phyloP scores from a whole-genome alignment of 768 basidiomycete species.

The Leccinum rimulosum region DNA sequence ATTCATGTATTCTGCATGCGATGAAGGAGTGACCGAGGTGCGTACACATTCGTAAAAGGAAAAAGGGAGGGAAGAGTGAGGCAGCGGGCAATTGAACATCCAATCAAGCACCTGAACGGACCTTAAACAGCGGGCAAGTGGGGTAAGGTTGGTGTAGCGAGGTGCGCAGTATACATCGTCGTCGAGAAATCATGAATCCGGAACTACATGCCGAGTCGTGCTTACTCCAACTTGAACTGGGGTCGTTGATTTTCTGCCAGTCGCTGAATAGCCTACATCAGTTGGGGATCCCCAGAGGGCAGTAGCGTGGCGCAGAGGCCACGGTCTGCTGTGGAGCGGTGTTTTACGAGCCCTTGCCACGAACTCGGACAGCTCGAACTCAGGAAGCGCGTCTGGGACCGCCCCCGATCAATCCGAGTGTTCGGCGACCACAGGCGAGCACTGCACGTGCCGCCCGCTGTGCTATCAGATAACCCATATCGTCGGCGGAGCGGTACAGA shows the following conservation, averaged over 20 bases:
- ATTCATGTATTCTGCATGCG: conserved; percentile 3
- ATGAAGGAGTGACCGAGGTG: conserved; percentile 7
- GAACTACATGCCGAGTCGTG: conserved; percentile 11
- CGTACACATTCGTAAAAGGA: conserved; percentile 15
- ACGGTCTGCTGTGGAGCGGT: conserved; percentile 20
- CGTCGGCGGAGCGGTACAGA: conserved; percentile 5
- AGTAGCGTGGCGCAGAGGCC: conserved; percentile 8
- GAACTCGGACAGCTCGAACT: conserved; percentile 15
- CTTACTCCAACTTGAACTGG: conserved; percentile 1
- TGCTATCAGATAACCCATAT: conserved; percentile 21
- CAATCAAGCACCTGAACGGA: conserved; percentile 22
- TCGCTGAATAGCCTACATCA: conserved; percentile 17
- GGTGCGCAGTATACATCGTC: conserved; percentile 6
- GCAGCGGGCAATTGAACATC: conserved; percentile 18
- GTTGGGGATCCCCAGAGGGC: conserved; percentile 8
- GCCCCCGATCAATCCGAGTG: conserved; percentile 27
- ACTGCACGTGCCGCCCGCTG: conserved; percentile 10
- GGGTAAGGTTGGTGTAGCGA: conserved; percentile 8
- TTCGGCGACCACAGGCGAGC: conserved; percentile 28
- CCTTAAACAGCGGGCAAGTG: conserved; percentile 22
- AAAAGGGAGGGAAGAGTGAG: conserved; percentile 18
- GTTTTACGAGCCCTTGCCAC: conserved; percentile 21
- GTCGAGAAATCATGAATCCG: conserved; percentile 10
- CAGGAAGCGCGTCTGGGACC: conserved; percentile 17
- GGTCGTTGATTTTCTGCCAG: conserved; percentile 3